Evolutionary conservation across 495 filamentous ascomycete genomes (phyloP).

Genomic region (Parathielavia appendiculata): DNA sequence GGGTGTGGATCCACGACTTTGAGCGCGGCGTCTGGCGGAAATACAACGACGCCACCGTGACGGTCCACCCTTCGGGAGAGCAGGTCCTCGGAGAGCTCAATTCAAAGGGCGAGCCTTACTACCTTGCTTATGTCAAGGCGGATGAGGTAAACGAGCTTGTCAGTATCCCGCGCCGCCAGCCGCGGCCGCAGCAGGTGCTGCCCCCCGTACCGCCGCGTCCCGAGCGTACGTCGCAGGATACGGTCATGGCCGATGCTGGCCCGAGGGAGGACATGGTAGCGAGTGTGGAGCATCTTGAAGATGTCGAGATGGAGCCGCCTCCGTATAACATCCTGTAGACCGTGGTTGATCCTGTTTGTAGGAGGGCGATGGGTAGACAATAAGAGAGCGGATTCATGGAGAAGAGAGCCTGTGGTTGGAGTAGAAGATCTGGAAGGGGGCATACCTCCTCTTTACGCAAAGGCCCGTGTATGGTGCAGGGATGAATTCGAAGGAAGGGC

Average conservation of each 20-base stretch:
- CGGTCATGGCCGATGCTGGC: slow-evolving; percentile 1
- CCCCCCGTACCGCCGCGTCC: slow-evolving; percentile 6
- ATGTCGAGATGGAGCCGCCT: neutral
- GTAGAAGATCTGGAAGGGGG: too few relatives aligned
- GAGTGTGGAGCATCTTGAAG: slow-evolving; percentile 9
- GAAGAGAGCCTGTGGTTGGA: too few relatives aligned
- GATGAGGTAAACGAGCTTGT: slow-evolving; percentile 56
- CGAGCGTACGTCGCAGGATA: neutral
- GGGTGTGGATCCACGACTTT: slow-evolving; percentile 94
- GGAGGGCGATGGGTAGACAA: too few relatives aligned
- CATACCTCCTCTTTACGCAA: too few relatives aligned
- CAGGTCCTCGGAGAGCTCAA: slow-evolving; percentile 62
- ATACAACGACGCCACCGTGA: slow-evolving; percentile 86
- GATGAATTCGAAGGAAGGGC: too few relatives aligned
- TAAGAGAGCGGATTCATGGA: too few relatives aligned
- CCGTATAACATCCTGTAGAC: neutral
- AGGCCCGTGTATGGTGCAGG: too few relatives aligned
- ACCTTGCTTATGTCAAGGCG: slow-evolving; percentile 77
- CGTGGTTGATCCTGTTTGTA: too few relatives aligned
- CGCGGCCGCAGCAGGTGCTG: neutral
- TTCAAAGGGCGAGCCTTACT: slow-evolving; percentile 71
- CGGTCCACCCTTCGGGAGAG: slow-evolving; percentile 48
- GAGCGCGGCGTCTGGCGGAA: slow-evolving; percentile 74
- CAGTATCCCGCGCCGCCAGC: slow-evolving; percentile 39
- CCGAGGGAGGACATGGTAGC: neutral